Conservation (phyloP, 75 land plant genomes). For the Picea glauca region DNA sequence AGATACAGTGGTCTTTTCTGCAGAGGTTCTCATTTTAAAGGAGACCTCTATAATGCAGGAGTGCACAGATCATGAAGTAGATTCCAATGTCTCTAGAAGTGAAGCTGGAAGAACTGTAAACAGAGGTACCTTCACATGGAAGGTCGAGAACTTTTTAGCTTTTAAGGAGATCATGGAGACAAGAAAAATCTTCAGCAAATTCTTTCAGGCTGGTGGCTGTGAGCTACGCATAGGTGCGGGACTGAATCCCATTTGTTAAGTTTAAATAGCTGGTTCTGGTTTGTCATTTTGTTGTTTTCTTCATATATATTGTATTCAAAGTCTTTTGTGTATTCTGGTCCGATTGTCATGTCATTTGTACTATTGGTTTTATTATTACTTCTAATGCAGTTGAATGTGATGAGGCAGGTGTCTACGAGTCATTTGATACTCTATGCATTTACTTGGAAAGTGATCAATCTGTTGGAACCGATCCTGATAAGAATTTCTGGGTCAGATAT, state of each 20-base stretch:
- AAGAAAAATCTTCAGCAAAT: slow-evolving; percentile 53
- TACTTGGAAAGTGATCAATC: slow-evolving; percentile 56
- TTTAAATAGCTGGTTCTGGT: not conserved
- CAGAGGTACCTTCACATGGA: slow-evolving; percentile 44
- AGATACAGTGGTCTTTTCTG: slow-evolving; percentile 44
- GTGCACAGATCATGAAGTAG: slow-evolving; percentile 13
- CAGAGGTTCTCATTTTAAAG: slow-evolving; percentile 47
- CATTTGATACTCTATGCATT: slow-evolving; percentile 55
- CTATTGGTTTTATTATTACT: not conserved
- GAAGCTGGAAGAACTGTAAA: slow-evolving; percentile 27
- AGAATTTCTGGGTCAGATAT: slow-evolving; percentile 55
- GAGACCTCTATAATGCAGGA: slow-evolving; percentile 42
- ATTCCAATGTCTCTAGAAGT: slow-evolving; percentile 9
- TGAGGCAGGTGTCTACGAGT: slow-evolving; percentile 48
- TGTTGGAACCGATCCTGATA: slow-evolving; percentile 42
- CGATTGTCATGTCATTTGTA: not conserved
- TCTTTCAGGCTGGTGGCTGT: slow-evolving; percentile 58
- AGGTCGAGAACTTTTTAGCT: slow-evolving; percentile 48
- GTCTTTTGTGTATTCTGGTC: not conserved
- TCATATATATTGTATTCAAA: not conserved
- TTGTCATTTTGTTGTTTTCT: not conserved
- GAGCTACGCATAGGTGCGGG: slow-evolving; percentile 46
- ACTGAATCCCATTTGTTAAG: not conserved
- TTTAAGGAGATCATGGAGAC: slow-evolving; percentile 61
- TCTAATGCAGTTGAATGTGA: not conserved